Percentiles rank a stretch among this genome's conserved stretches.
Conservation (phyloP, 129 eudicot species). For the Helianthus annuus region DNA sequence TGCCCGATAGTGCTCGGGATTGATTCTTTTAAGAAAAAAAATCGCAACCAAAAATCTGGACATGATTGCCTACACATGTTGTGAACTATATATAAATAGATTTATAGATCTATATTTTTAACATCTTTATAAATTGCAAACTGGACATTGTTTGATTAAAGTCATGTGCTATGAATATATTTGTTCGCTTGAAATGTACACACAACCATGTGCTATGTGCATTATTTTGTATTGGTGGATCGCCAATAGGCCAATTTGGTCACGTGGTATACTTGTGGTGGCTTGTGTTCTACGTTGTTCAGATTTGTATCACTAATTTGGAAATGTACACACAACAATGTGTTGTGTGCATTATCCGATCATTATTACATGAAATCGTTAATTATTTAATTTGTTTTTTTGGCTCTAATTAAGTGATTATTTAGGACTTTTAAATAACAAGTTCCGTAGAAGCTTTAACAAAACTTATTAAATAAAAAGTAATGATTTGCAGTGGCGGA, state of each 20-base stretch:
- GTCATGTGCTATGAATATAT: conserved; percentile 31
- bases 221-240: conserved; percentile 29
- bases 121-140: not conserved
- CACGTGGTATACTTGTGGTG: conserved; percentile 28
- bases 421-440: too few relatives aligned
- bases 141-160: conserved; percentile 19
- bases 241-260: conserved; percentile 21
- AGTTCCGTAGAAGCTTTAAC: too few relatives aligned
- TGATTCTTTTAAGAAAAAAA: too few relatives aligned
- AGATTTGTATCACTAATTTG: not conserved
- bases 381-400: too few relatives aligned
- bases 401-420: too few relatives aligned
- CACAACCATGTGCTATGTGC: conserved; percentile 33
- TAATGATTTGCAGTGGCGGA: too few relatives aligned
- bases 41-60: not conserved
- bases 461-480: too few relatives aligned
- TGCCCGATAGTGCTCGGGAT: too few relatives aligned
- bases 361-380: not conserved
- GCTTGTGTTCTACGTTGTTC: not conserved
- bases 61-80: conserved; percentile 14
- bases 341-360: not conserved
- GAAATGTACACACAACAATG: not conserved
- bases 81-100: not conserved
- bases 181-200: conserved; percentile 31
- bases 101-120: conserved; percentile 15